Base-by-base conservation (phyloP, 768 basidiomycete genomes). In the Leccinellum albellum region DNA sequence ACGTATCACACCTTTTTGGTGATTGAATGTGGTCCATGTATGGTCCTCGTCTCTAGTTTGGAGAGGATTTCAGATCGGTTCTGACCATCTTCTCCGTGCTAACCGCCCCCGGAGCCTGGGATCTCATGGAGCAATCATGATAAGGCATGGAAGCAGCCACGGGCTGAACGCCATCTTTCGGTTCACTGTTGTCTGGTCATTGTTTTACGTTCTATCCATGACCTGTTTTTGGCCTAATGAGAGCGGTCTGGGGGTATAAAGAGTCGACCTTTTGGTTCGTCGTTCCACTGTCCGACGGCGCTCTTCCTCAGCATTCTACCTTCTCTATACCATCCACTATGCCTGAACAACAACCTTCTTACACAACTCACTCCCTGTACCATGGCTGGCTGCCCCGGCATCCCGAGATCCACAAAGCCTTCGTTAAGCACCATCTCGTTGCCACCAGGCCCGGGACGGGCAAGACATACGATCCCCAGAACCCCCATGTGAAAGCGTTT, bases 321-420 rank as follows among this genome's bases (percentile, higher is more conserved):
- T 42, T 42, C 45, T 15, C 45, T 37, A 37, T 37, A 17, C 35
- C 35, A 37, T 17, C 8, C 23, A 48, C 29, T 6, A 50, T 57
- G 57, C 2, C 35, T n/a, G 17, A 37, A 1, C 8, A 14, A 13
- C 44, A 24, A 14, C 44, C 51, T 31, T 28, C 28, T 12, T 9
- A 35, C 21, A 0, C 9, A 6, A 1, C 21, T 9, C 46, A 20
- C 10, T 26, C 54, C 49, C 8, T 24, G 15, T 48, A 56, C 31
- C 12, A 49, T 17, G 54, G 57, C 6, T 55, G 55, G 54, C 23
- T 49, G 8, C 57, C 57, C 8, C 2, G 14, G 4, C 13, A 49
- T 23, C 15, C 29, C 6, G 31, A 42, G 23, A 15, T 24, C 24
- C 23, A 24, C 24, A 3, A 24, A 8, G 23, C 23, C 45, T 46